Evolutionary conservation across 139 green algal genomes (phyloP).

Genomic region (Closterium sp.): DNA sequence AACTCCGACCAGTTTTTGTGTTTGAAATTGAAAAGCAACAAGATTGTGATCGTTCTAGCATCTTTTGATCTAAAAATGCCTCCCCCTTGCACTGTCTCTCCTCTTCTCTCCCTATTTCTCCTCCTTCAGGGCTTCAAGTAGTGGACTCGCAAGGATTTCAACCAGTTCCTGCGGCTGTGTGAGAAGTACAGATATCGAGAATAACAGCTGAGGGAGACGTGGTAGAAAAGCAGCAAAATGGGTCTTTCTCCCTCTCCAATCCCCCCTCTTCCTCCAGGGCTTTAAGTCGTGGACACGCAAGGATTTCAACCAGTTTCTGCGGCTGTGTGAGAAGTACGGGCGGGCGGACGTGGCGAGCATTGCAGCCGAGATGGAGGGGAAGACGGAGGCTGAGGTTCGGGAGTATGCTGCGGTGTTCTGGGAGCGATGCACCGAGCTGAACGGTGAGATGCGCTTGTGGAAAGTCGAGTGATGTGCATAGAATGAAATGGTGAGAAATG

Average conservation of each 20-base stretch:
- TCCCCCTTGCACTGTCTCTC: neutral
- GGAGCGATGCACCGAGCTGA: constrained; percentile 56
- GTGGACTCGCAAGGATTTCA: constrained; percentile 92
- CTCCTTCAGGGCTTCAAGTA: constrained; percentile 78
- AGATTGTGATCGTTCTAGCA: neutral
- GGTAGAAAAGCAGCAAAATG: no score
- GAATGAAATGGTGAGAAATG: no score
- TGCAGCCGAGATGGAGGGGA: constrained; percentile 72
- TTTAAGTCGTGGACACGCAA: constrained; percentile 80
- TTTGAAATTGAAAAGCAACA: no score
- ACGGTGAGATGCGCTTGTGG: constrained; percentile 1
- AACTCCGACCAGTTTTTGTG: no score
- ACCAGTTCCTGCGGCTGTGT: constrained; percentile 84
- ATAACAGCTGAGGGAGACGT: no score
- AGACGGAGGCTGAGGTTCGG: constrained; percentile 32
- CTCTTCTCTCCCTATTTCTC: constrained; percentile 1
- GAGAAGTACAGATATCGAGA: no score
- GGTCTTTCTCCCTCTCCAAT: no score
- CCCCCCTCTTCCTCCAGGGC: no score
- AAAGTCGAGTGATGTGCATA: no score
- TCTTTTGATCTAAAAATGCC: neutral
- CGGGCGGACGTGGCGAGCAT: constrained; percentile 75
- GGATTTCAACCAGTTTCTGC: constrained; percentile 93
- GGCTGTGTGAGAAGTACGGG: constrained; percentile 59
- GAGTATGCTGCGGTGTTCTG: constrained; percentile 62